Percentiles rank a stretch among this genome's conserved stretches.
phyloP scores from a whole-genome alignment of 2,329 filamentous ascomycete genomes.

The Rhynchosporium secalis region DNA sequence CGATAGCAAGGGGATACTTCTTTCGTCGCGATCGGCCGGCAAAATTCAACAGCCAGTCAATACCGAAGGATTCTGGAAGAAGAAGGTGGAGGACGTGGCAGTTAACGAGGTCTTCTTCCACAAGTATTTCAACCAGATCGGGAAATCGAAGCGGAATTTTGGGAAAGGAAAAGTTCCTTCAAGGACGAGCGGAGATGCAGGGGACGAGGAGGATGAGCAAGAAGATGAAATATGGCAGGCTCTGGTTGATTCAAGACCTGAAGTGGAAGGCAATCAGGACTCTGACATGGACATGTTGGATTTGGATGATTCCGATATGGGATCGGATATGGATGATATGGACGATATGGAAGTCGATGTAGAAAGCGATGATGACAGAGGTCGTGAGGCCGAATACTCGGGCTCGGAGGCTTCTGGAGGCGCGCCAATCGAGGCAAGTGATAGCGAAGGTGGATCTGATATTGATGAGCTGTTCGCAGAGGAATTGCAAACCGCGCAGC shows the following conservation, averaged over 20 bases:
- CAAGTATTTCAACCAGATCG: conserved; percentile 82
- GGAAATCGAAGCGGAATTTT: conserved; percentile 59
- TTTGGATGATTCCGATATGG: conserved; percentile 51
- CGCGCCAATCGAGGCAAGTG: conserved; percentile 6
- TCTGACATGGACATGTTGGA: conserved; percentile 51
- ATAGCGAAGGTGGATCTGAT: conserved; percentile 54
- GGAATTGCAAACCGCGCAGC: conserved; percentile 37
- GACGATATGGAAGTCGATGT: conserved; percentile 49
- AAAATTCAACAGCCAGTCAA: conserved; percentile 69
- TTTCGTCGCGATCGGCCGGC: conserved; percentile 49
- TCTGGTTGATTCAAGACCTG: conserved; percentile 76
- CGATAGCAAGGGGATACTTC: conserved; percentile 59
- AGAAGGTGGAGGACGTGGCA: conserved; percentile 82
- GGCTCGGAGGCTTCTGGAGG: conserved; percentile 35
- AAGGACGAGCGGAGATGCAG: conserved; percentile 46
- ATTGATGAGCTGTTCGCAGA: conserved; percentile 44
- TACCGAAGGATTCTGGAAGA: conserved; percentile 85
- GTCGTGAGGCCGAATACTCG: conserved; percentile 42
- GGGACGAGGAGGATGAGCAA: conserved; percentile 54
- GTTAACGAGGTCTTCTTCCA: conserved; percentile 98
- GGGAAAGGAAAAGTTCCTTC: conserved; percentile 56
- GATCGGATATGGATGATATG: conserved; percentile 48
- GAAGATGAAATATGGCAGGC: conserved; percentile 92
- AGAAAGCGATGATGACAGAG: conserved; percentile 46
- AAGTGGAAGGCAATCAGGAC: conserved; percentile 67